Evolutionary conservation across 305 asterid species (phyloP).

Genomic region (Euphrasia arctica): DNA sequence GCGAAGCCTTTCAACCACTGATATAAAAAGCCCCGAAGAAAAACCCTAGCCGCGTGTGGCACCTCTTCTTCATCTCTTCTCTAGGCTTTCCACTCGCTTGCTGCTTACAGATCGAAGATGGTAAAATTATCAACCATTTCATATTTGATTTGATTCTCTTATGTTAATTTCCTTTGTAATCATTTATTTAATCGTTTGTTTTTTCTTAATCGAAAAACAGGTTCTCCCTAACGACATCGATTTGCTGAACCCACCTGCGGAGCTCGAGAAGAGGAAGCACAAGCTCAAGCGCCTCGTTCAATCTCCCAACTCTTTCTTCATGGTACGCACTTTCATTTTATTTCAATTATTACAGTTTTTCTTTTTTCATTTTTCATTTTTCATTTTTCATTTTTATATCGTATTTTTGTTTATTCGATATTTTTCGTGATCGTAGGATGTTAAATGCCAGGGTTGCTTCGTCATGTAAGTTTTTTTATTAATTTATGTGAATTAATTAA

Average conservation of each 20-base stretch:
- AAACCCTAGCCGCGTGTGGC: neutral
- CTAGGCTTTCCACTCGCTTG: too few relatives aligned
- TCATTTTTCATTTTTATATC: neutral
- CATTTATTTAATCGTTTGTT: too few relatives aligned
- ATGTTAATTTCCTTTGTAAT: too few relatives aligned
- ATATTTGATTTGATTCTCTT: too few relatives aligned
- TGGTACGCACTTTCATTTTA: conserved; percentile 26
- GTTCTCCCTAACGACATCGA: conserved; percentile 56
- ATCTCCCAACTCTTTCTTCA: conserved; percentile 61
- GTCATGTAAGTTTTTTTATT: conserved; percentile 25
- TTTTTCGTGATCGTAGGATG: conserved; percentile 29
- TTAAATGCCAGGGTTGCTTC: conserved; percentile 40
- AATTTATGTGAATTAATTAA: neutral
- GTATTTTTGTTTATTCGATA: neutral
- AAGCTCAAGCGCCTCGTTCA: conserved; percentile 70
- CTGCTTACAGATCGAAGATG: too few relatives aligned
- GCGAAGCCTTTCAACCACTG: neutral
- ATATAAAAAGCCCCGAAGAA: neutral
- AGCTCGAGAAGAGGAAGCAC: conserved; percentile 75
- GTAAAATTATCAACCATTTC: too few relatives aligned
- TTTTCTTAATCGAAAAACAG: conserved; percentile 24
- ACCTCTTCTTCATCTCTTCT: too few relatives aligned
- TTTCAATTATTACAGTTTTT: neutral
- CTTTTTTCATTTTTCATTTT: neutral
- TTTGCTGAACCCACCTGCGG: conserved; percentile 64